Conservation (phyloP, 2,329 filamentous ascomycete species). For the Chalara sp. region DNA sequence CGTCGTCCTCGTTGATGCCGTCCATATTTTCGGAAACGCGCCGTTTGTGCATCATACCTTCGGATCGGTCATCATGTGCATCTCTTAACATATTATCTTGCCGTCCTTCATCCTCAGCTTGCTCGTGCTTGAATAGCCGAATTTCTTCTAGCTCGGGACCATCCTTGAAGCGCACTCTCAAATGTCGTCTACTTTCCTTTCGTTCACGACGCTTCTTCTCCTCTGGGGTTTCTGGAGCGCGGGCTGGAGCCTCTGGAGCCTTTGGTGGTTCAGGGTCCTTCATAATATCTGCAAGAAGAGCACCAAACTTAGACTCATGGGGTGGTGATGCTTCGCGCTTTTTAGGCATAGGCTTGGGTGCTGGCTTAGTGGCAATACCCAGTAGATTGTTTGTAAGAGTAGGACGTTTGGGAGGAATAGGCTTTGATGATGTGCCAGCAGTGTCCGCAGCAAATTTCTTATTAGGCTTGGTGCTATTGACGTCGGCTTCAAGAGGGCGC, state of each 20-base stretch:
- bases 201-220: slow-evolving; percentile 61
- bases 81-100: slow-evolving; percentile 63
- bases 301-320: slow-evolving; percentile 25
- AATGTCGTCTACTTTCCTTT: slow-evolving; percentile 63
- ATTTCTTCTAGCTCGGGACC: slow-evolving; percentile 61
- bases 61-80: slow-evolving; percentile 65
- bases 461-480: slow-evolving; percentile 20
- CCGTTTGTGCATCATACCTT: slow-evolving; percentile 62
- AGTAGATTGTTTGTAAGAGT: slow-evolving; percentile 18
- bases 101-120: slow-evolving; percentile 62
- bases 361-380: slow-evolving; percentile 22
- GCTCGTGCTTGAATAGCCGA: slow-evolving; percentile 65
- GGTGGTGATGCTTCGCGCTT: slow-evolving; percentile 28
- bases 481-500: slow-evolving; percentile 26
- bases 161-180: slow-evolving; percentile 65
- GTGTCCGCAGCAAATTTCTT: slow-evolving; percentile 26
- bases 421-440: slow-evolving; percentile 18
- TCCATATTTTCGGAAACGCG: slow-evolving; percentile 44
- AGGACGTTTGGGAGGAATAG: slow-evolving; percentile 17
- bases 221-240: slow-evolving; percentile 55
- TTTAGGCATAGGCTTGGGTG: slow-evolving; percentile 26
- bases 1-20: slow-evolving; percentile 42
- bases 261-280: slow-evolving; percentile 26
- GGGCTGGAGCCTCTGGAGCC: slow-evolving; percentile 19
- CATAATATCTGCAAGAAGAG: slow-evolving; percentile 26